phyloP scores from a whole-genome alignment of 2,329 filamentous ascomycete species.

The Trichoderma sp. region DNA sequence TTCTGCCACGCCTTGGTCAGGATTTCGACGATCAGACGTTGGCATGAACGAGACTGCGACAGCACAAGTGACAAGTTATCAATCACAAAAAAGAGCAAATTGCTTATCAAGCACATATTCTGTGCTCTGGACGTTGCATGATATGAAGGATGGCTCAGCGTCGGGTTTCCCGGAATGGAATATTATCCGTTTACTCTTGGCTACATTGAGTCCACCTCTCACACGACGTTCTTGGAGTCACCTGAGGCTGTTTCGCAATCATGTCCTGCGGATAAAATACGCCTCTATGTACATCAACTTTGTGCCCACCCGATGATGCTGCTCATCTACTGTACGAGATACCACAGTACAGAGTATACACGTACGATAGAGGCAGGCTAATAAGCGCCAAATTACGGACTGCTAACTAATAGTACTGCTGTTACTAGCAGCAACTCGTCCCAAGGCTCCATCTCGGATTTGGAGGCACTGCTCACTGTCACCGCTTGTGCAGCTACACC shows the following conservation, averaged over 20 bases:
- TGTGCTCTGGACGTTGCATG: not conserved
- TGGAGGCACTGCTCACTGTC: not conserved
- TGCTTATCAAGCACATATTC: slow-evolving; percentile 3
- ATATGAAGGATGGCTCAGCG: not conserved
- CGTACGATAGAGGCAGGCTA: not conserved
- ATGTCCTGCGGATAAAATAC: slow-evolving; percentile 6
- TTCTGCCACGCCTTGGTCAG: not conserved
- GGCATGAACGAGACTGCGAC: not conserved
- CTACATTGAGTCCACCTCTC: not conserved
- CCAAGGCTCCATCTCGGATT: not conserved
- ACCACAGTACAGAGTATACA: not conserved
- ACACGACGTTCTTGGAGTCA: slow-evolving; percentile 1
- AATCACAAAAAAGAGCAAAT: slow-evolving; percentile 1
- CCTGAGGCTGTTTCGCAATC: slow-evolving; percentile 7
- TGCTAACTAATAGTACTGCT: not conserved
- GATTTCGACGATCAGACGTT: not conserved
- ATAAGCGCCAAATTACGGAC: not conserved
- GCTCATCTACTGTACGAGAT: not conserved
- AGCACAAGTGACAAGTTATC: slow-evolving; percentile 11
- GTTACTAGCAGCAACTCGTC: not conserved
- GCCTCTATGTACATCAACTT: not conserved
- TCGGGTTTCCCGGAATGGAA: slow-evolving; percentile 20
- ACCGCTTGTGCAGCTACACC: not conserved
- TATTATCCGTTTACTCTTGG: slow-evolving; percentile 2
- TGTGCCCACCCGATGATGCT: not conserved